A percentile compares a stretch with the other conserved stretches of the same genome.
These are phyloP conservation scores for Monilinia laxa DNA, from an alignment of 2,329 filamentous ascomycete genomes.

Conservation along the genomic window DNA sequence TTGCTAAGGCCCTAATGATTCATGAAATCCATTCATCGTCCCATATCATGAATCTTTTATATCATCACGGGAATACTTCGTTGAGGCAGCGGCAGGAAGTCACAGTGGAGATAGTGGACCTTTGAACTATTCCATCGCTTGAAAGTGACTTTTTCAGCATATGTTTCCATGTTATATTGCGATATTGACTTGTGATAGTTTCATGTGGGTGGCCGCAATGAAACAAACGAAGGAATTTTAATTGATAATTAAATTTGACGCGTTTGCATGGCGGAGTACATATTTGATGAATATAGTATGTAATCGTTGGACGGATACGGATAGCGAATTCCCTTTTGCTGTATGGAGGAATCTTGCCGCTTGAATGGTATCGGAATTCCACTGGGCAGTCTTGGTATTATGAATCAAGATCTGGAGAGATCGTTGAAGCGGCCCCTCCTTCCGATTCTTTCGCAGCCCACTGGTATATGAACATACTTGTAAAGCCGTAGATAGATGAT, in stretches of 20 bases:
- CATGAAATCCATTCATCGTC: not conserved
- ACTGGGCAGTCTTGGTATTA: not conserved
- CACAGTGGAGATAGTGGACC: constrained; percentile 13
- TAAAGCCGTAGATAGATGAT: not conserved
- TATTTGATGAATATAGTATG: not conserved
- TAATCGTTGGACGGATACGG: not conserved
- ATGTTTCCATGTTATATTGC: not conserved
- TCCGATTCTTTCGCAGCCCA: not conserved
- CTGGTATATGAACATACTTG: not conserved
- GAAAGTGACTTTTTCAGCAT: not conserved
- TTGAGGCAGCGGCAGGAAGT: not conserved
- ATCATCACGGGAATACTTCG: not conserved
- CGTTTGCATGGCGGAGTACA: constrained; percentile 1
- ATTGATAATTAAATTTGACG: not conserved
- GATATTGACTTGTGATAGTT: constrained; percentile 10
- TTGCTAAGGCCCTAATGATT: not conserved
- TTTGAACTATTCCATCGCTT: not conserved
- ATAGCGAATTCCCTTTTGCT: not conserved
- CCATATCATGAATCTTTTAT: not conserved
- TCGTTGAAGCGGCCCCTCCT: not conserved
- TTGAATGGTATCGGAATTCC: not conserved
- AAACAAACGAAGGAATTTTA: constrained; percentile 1
- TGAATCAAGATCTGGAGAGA: not conserved
- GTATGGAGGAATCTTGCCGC: constrained; percentile 4
- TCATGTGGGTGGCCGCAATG: constrained; percentile 1